Evolutionary conservation across 1,139 yeast species (phyloP), one percentile per base, ranked within the genome.

Genomic region (Suhomyces ambrosiae): DNA sequence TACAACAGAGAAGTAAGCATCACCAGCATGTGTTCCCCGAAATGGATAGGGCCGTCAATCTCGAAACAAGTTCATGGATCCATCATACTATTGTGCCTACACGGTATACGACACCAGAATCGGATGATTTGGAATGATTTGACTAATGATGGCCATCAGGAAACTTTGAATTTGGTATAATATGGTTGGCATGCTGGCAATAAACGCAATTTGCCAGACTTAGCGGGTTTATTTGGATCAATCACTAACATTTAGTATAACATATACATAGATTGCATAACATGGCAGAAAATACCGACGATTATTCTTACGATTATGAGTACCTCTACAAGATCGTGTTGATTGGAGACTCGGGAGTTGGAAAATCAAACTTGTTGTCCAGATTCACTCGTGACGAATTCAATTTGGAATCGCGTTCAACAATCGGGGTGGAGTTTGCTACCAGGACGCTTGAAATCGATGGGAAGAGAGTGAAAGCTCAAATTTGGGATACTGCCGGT

Each of bases 401-500:
- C 71, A 89, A 90, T 66, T 76, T 90, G 50, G 97, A 92, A 61
- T 84, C 95, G 28, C 84, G 94, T 63, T 85, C 95, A 37, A 92
- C 98, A 17, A 94, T 92, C 56, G 98, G 98, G 34, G 98, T 92
- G 33, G 98, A 94, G 63, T 94, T 92, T 71, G 97, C 97, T 32
- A 94, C 97, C 26, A 79, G 97, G 62, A 90, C 97, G 3, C 81
- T 92, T 40, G 95, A 86, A 54, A 90, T 92, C 40, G 97, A 92
- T 54, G 95, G 95, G 43, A 92, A 90, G 65, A 77, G 95, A 58
- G 89, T 94, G 57, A 92, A 92, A 65, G 97, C 97, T 7, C 98
- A 94, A 65, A 89, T 92, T 58, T 92, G 98, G 98, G 98, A 92
- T 63, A 92, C 98, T 19, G 98, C 98, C 2, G 98, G 98, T 43